Conservation (phyloP, 2,329 filamentous ascomycete species). For the Epichloe scottii region DNA sequence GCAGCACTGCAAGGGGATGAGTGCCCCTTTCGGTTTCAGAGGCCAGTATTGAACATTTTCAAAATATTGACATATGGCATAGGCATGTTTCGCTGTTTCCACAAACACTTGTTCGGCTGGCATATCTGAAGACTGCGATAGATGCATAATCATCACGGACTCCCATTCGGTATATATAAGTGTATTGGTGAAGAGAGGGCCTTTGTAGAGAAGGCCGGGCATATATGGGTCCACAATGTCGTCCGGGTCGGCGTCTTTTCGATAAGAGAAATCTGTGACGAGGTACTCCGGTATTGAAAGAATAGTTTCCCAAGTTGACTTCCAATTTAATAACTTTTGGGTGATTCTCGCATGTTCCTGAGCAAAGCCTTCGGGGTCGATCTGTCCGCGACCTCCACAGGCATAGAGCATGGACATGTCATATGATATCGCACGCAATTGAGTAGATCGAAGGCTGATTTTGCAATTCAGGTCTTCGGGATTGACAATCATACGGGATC, state of each 20-base stretch:
- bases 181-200: constrained; percentile 61
- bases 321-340: constrained; percentile 36
- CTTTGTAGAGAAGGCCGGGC: constrained; percentile 56
- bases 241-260: constrained; percentile 38
- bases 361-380: constrained; percentile 52
- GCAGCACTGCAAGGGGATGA: constrained; percentile 62
- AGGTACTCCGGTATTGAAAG: constrained; percentile 50
- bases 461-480: constrained; percentile 53
- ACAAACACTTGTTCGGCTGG: constrained; percentile 35
- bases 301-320: constrained; percentile 43
- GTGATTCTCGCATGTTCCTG: constrained; percentile 45
- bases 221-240: constrained; percentile 66
- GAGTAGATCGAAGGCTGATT: constrained; percentile 53
- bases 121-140: constrained; percentile 53
- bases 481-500: constrained; percentile 41
- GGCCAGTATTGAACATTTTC: constrained; percentile 67
- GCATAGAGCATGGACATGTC: constrained; percentile 73
- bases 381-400: constrained; percentile 48
- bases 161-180: constrained; percentile 65
- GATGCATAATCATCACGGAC: constrained; percentile 68
- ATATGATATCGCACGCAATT: constrained; percentile 59
- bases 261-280: constrained; percentile 49
- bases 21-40: constrained; percentile 52
- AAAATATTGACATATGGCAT: constrained; percentile 63
- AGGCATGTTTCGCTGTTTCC: constrained; percentile 50